Evolutionary conservation across 805 yeast genomes (phyloP).

Genomic region (Clavispora phyllophila): DNA sequence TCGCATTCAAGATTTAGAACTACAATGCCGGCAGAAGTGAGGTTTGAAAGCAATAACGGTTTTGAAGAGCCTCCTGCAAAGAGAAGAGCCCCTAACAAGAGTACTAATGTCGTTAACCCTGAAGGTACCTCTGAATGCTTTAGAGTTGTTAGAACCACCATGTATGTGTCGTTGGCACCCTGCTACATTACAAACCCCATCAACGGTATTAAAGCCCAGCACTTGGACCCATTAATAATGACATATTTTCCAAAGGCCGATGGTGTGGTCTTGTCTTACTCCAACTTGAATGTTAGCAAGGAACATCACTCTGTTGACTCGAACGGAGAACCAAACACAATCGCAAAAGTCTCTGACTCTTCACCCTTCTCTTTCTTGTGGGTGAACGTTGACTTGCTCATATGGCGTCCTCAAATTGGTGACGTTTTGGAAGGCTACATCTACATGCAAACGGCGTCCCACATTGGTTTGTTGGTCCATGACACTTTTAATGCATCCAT

Average conservation of each 20-base stretch:
- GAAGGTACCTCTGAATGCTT: constrained; percentile 66
- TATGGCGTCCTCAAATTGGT: constrained; percentile 90
- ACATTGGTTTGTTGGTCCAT: constrained; percentile 83
- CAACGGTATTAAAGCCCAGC: constrained; percentile 80
- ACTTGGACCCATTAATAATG: constrained; percentile 86
- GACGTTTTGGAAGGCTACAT: constrained; percentile 82
- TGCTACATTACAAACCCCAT: constrained; percentile 61
- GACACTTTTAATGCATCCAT: constrained; percentile 95
- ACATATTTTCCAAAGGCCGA: constrained; percentile 63
- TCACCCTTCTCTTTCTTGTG: constrained; percentile 87
- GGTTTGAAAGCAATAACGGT: constrained; percentile 1
- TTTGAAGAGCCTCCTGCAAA: constrained; percentile 1
- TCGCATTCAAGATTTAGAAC: neutral
- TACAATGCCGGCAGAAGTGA: constrained; percentile 9
- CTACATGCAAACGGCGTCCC: constrained; percentile 92
- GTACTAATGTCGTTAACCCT: constrained; percentile 32
- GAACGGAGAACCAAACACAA: constrained; percentile 34
- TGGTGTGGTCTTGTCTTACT: constrained; percentile 83
- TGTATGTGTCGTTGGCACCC: constrained; percentile 90
- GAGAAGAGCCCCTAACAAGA: constrained; percentile 14
- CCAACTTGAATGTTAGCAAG: constrained; percentile 40
- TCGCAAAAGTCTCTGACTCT: constrained; percentile 68
- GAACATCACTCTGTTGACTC: constrained; percentile 24
- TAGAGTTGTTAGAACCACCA: constrained; percentile 49
- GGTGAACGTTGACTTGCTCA: constrained; percentile 74